Conservation (phyloP, 2,329 filamentous ascomycete species). For the Alternaria incomplexa region DNA sequence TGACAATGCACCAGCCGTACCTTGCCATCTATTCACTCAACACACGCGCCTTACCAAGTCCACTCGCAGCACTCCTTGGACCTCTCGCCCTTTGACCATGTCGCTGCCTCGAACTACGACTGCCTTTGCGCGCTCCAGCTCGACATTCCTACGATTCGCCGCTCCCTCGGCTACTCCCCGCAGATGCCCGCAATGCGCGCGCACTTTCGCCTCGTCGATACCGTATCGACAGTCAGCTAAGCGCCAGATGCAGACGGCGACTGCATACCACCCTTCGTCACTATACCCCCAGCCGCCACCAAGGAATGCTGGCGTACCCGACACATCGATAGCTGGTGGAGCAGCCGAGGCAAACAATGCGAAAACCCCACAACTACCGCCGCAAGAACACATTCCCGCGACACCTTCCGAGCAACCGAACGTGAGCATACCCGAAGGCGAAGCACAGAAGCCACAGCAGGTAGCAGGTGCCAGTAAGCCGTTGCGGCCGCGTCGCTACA, state of each 20-base stretch:
- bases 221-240: slow-evolving; percentile 44
- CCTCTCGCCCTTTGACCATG: slow-evolving; percentile 28
- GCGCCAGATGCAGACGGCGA: slow-evolving; percentile 66
- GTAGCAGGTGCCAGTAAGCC: slow-evolving; percentile 54
- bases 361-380: slow-evolving; percentile 51
- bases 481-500: slow-evolving; percentile 66
- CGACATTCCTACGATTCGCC: slow-evolving; percentile 35
- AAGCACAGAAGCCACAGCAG: slow-evolving; percentile 66
- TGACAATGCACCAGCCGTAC: slow-evolving; percentile 20
- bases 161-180: slow-evolving; percentile 29
- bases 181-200: slow-evolving; percentile 53
- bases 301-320: slow-evolving; percentile 63
- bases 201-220: slow-evolving; percentile 52
- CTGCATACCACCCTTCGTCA: slow-evolving; percentile 66
- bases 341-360: slow-evolving; percentile 56
- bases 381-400: slow-evolving; percentile 27
- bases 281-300: slow-evolving; percentile 64
- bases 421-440: slow-evolving; percentile 64
- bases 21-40: slow-evolving; percentile 13
- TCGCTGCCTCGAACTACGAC: slow-evolving; percentile 37
- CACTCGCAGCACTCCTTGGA: slow-evolving; percentile 1
- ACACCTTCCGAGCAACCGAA: slow-evolving; percentile 40
- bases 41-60: slow-evolving; percentile 2
- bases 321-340: slow-evolving; percentile 65
- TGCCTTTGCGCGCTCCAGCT: slow-evolving; percentile 31